Evolutionary conservation across 148 eudicot species (phyloP).

Genomic region (Agrostemma githago): DNA sequence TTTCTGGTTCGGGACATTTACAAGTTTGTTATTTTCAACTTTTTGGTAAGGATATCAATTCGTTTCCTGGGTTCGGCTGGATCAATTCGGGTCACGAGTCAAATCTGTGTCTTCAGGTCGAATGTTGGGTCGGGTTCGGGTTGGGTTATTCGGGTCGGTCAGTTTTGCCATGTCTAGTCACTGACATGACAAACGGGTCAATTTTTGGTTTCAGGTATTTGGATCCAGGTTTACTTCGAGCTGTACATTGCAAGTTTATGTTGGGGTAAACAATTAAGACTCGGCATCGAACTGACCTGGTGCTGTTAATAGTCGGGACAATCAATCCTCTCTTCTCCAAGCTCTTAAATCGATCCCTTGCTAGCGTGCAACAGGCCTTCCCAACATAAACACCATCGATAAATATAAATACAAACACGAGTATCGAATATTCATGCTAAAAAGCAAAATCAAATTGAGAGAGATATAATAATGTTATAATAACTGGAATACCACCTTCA

Average conservation of each 20-base stretch:
- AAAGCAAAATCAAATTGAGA: background rate
- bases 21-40: no score
- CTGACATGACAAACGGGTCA: no score
- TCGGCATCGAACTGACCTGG: slow-evolving; percentile 47
- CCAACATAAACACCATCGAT: slow-evolving; percentile 14
- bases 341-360: slow-evolving; percentile 88
- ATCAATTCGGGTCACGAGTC: no score
- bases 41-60: no score
- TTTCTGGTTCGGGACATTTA: background rate
- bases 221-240: background rate
- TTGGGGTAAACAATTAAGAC: background rate
- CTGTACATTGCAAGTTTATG: background rate
- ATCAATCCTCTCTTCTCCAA: slow-evolving; percentile 88
- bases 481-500: slow-evolving; percentile 50
- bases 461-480: background rate
- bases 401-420: background rate
- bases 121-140: no score
- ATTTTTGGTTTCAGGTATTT: background rate
- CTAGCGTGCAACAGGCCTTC: slow-evolving; percentile 85
- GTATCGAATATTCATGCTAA: slow-evolving; percentile 2
- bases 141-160: no score
- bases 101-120: no score
- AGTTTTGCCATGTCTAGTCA: no score
- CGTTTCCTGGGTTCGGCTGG: no score
- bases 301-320: slow-evolving; percentile 63